Base-by-base conservation (phyloP, 345 rosid species). In the Gossypium sturtianum region DNA sequence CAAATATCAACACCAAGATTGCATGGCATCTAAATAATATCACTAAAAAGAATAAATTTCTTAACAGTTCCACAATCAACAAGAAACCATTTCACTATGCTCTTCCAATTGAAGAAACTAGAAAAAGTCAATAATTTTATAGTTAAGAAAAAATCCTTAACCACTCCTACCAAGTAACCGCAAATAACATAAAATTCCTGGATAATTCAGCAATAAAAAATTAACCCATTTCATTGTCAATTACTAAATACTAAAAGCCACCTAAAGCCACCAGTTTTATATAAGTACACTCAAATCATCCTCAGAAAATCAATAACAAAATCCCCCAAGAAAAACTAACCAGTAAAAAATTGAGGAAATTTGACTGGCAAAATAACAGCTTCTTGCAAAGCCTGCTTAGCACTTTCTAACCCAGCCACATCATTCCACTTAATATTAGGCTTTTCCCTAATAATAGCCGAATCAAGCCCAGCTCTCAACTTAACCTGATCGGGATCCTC, bases 321-420 rank as follows among this genome's bases (percentile, higher is more conserved):
- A 8, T 0, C 2, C 17, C n/a, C 10, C 16, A 41, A 66, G 6
- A 62, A 45, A 9, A 64, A 65, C 59, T 51, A 41, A 91, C 97
- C 97, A 16, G 97, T 91, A 51, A 91, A 91, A 75, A 91, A 91
- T 74, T 91, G 97, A 9, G 97, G 97, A 63, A 89, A 91, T 77
- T 89, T 91, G 48, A 91, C 97, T 2, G 97, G 97, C 78, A 91
- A 85, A 48, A 91, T 91, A 9, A 91, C 97, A n/a, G 97, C 97
- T 86, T 91, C 97, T 81, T 91, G 93, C 70, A 91, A 73, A 3
- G 93, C 82, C 80, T 89, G 93, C 77, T 91, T 91, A 22, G 97
- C 97, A 56, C 93, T 89, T 78, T 91, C 97, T n/a, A 91, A 83
- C 12, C 93, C 97, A 13, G 97, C 97, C 77, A 91, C 93, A 74